Base-by-base conservation (phyloP, 78 protist genomes). In the Dictyostelium intermedium region DNA sequence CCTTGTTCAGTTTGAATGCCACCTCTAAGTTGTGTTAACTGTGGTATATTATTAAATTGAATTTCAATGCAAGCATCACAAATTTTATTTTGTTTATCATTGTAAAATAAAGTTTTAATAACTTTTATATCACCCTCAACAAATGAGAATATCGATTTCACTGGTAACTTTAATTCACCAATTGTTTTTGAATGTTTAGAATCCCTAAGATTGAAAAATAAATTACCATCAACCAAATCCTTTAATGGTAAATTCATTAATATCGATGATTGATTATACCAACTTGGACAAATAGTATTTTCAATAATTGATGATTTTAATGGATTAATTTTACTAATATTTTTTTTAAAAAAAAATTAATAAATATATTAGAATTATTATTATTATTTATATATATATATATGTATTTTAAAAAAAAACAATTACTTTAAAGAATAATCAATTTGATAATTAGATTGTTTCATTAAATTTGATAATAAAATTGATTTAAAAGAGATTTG, bases 401-500 rank as follows among this genome's bases (percentile, higher is more conserved):
- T 23, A 8, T 39, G 5, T 45, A 32, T n/a, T 4, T 32, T 11
- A 34, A 37, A 14, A 3, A 9, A 32, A 27, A 16, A 3, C 13
- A 61, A 13, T 61, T 87, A 87, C 93, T 63, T 63, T 87, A 87
- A 79, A 27, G 93, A 87, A 79, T 87, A 87, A n/a, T 87, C 93
- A 18, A 87, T 41, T 60, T 70, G 72, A 66, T 78, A 30, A 30
- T 39, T 10, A 14, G 27, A n/a, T 27, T 30, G 10, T 25, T 56
- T 53, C 34, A 47, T 10, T 70, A 73, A 66, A 18, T 76, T 34
- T 25, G 83, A 45, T 5, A 79, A 18, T 25, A 50, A 60, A n/a
- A 34, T 72, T 78, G 93, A 78, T 76, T 14, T 72, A 7, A 87
- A 34, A 32, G 23, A 23, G 1, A 87, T 41, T 32, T 72, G 56